These are phyloP conservation scores for Caryocar brasiliense DNA, from an alignment of 441 rosid genomes.

Conservation along the genomic window DNA sequence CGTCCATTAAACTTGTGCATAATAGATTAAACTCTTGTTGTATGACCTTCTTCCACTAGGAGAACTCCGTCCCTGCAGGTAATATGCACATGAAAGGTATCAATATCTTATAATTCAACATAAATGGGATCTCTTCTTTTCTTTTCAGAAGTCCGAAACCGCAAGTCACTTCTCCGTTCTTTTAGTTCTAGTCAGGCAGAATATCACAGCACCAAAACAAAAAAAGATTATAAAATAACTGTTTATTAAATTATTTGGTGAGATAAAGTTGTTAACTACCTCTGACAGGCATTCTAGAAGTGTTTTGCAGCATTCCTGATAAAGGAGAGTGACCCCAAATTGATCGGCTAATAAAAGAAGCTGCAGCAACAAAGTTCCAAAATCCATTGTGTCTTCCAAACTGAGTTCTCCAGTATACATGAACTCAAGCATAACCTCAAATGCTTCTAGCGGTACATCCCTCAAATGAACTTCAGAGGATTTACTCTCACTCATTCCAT, in stretches of 20 bases:
- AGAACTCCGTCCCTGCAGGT: conserved; percentile 98
- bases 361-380: conserved; percentile 67
- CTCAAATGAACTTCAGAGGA: conserved; percentile 52
- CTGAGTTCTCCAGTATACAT: conserved; percentile 76
- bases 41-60: conserved; percentile 80
- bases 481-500: conserved; percentile 89
- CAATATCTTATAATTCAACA: conserved; percentile 60
- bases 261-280: conserved; percentile 47
- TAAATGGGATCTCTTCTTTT: conserved; percentile 54
- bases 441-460: conserved; percentile 66
- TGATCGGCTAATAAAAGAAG: conserved; percentile 86
- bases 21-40: conserved; percentile 79
- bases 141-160: conserved; percentile 62
- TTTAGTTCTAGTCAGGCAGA: conserved; percentile 43
- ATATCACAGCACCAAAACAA: conserved; percentile 29
- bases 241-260: conserved; percentile 1
- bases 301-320: conserved; percentile 93
- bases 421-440: conserved; percentile 68
- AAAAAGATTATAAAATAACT: conserved; percentile 10
- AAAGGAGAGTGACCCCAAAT: conserved; percentile 71
- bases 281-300: conserved; percentile 84
- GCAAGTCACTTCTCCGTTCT: conserved; percentile 58
- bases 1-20: conserved; percentile 93
- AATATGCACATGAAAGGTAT: conserved; percentile 81
- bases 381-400: conserved; percentile 45